These are phyloP conservation scores for Aspergillus unguis DNA, from an alignment of 2,329 filamentous ascomycete species.

Conservation along the genomic window DNA sequence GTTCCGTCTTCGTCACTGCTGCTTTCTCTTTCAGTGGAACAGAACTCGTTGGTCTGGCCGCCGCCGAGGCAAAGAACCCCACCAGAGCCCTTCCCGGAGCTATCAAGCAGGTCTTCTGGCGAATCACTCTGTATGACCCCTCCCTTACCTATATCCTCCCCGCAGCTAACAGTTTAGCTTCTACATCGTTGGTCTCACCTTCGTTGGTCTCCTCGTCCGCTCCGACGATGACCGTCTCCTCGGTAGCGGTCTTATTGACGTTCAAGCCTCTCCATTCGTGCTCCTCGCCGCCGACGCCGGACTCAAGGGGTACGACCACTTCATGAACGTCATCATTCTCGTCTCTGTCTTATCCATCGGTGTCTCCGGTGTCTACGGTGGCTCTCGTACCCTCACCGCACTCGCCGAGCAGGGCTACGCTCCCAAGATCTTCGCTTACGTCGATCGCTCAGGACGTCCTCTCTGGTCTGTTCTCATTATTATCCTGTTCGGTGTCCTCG, in stretches of 20 bases:
- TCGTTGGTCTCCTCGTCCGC: constrained; percentile 47
- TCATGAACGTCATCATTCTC: constrained; percentile 67
- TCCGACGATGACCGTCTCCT: constrained; percentile 41
- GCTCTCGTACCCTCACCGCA: constrained; percentile 56
- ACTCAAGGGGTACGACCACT: constrained; percentile 57
- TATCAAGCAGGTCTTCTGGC: constrained; percentile 52
- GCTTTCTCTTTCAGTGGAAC: constrained; percentile 53
- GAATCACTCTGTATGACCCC: constrained; percentile 39
- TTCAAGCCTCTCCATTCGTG: constrained; percentile 62
- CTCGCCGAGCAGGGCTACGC: constrained; percentile 48
- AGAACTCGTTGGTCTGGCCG: constrained; percentile 71
- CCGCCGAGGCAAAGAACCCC: constrained; percentile 70
- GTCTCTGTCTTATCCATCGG: constrained; percentile 60
- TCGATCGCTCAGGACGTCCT: constrained; percentile 47
- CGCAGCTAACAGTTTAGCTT: constrained; percentile 28
- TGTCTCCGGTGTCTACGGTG: constrained; percentile 58
- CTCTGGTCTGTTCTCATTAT: constrained; percentile 42
- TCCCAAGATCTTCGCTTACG: constrained; percentile 43
- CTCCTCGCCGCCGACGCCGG: constrained; percentile 62
- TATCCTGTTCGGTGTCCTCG: constrained; percentile 40
- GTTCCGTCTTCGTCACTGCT: constrained; percentile 44
- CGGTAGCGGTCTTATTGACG: constrained; percentile 38
- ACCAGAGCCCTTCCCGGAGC: constrained; percentile 63
- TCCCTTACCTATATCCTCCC: neutral
- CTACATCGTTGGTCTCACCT: constrained; percentile 46